These are phyloP conservation scores for Anisodus tanguticus DNA, from an alignment of 257 asterid species.

Conservation along the genomic window DNA sequence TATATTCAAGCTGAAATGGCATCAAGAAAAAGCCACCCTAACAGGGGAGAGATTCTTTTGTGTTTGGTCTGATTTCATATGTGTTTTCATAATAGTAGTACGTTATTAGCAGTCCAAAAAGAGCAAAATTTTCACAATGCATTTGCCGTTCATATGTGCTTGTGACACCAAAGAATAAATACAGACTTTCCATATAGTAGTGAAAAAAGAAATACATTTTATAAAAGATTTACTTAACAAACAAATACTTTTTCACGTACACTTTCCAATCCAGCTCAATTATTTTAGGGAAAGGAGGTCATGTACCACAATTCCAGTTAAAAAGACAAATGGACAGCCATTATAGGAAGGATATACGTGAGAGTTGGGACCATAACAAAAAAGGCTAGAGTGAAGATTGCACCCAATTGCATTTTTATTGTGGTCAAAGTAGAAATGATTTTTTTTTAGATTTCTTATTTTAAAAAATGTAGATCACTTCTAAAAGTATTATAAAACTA, in stretches of 20 bases:
- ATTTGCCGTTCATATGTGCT: too few relatives aligned
- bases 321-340: neutral
- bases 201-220: too few relatives aligned
- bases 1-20: neutral
- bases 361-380: conserved; percentile 14
- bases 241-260: neutral
- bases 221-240: too few relatives aligned
- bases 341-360: neutral
- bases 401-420: neutral
- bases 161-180: too few relatives aligned
- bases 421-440: neutral
- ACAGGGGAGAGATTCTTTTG: neutral
- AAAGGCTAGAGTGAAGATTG: neutral
- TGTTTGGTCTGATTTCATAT: too few relatives aligned
- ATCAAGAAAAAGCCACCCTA: neutral
- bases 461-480: too few relatives aligned
- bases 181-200: too few relatives aligned
- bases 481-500: too few relatives aligned
- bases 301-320: neutral
- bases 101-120: too few relatives aligned
- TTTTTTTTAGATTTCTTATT: too few relatives aligned
- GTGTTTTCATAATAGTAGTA: too few relatives aligned
- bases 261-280: neutral
- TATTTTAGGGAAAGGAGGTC: neutral
- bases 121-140: too few relatives aligned